Conservation (phyloP, 1,139 yeast species). For the Schizosaccharomyces versatilis region DNA sequence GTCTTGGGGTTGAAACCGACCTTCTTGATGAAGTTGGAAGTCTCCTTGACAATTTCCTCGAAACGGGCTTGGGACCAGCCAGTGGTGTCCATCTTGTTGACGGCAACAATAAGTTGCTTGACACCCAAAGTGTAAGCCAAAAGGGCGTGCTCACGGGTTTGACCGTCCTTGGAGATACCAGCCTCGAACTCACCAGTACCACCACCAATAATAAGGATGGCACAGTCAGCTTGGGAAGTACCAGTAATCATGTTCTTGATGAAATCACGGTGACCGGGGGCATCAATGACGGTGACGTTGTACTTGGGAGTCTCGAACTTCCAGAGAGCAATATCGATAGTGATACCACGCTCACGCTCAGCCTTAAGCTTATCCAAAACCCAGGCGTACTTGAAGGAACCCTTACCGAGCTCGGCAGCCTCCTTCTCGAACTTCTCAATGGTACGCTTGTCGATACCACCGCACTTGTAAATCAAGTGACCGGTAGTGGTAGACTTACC, state of each 20-base stretch:
- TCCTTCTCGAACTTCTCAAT: slow-evolving; percentile 97
- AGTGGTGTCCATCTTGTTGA: slow-evolving; percentile 87
- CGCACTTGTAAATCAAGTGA: slow-evolving; percentile 92
- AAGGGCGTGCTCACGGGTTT: slow-evolving; percentile 84
- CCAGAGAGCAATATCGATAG: slow-evolving; percentile 86
- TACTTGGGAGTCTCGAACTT: slow-evolving; percentile 89
- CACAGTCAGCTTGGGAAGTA: slow-evolving; percentile 90
- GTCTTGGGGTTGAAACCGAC: slow-evolving; percentile 84
- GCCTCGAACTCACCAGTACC: slow-evolving; percentile 91
- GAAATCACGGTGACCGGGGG: slow-evolving; percentile 95
- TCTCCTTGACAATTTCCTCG: slow-evolving; percentile 66
- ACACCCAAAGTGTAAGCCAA: slow-evolving; percentile 83
- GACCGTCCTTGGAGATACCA: slow-evolving; percentile 85
- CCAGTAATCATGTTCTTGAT: slow-evolving; percentile 86
- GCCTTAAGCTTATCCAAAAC: slow-evolving; percentile 89
- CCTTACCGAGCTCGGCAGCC: slow-evolving; percentile 95
- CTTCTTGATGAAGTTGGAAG: slow-evolving; percentile 75
- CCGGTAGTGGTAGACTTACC: slow-evolving; percentile 97
- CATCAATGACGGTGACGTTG: slow-evolving; percentile 81
- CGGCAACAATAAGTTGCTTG: slow-evolving; percentile 67
- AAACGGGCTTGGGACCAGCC: slow-evolving; percentile 65
- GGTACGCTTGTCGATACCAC: slow-evolving; percentile 79
- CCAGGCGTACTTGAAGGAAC: slow-evolving; percentile 98
- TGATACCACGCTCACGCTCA: slow-evolving; percentile 94
- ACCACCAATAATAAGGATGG: slow-evolving; percentile 73